Evolutionary conservation across 306 rosid genomes (phyloP).

Genomic region (Herpetospermum pedunculosum): DNA sequence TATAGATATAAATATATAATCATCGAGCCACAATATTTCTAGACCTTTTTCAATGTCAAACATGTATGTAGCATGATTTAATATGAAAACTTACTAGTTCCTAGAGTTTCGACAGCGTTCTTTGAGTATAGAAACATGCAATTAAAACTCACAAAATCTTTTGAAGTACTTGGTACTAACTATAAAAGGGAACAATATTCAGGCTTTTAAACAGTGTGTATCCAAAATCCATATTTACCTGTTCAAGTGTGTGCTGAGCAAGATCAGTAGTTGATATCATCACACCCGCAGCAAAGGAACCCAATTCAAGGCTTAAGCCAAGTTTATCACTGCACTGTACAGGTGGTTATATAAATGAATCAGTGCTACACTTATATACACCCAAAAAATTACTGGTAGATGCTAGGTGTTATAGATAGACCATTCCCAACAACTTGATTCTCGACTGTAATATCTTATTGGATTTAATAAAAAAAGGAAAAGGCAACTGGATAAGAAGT

Average conservation of each 20-base stretch:
- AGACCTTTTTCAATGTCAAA: neutral
- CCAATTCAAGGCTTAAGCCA: constrained; percentile 90
- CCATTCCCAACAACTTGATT: neutral
- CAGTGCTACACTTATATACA: constrained; percentile 10
- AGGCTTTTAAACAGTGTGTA: neutral
- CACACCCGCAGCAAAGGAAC: constrained; percentile 98
- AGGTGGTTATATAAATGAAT: constrained; percentile 20
- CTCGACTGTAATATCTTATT: neutral
- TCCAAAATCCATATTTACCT: constrained; percentile 25
- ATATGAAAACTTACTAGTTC: neutral
- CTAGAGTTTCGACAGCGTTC: neutral
- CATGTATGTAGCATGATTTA: neutral
- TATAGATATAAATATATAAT: neutral
- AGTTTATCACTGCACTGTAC: constrained; percentile 98
- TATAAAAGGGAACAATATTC: neutral
- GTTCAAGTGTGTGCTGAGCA: constrained; percentile 95
- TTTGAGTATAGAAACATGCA: neutral
- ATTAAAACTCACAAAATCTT: neutral
- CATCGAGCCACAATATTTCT: neutral
- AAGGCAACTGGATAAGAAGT: neutral
- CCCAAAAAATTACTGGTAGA: constrained; percentile 3
- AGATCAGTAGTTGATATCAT: constrained; percentile 99
- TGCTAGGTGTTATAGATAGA: neutral
- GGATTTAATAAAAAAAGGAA: neutral
- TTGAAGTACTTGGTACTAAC: neutral